Base-by-base conservation (phyloP, 192 early-diverging fungal genomes). In the Linnemannia schmuckeri region DNA sequence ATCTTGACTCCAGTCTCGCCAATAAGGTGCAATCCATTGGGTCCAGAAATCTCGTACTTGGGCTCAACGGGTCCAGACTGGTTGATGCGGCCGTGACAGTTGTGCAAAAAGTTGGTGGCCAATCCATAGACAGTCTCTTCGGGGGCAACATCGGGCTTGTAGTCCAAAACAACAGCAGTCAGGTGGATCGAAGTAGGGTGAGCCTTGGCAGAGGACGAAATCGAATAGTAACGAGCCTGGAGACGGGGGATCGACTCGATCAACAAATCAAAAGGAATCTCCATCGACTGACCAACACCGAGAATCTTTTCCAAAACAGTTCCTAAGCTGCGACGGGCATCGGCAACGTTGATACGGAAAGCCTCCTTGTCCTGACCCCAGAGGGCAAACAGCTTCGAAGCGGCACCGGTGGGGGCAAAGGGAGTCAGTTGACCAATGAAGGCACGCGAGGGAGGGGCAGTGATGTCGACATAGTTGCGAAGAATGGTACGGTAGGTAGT, bases 181-280 rank as follows among this genome's bases (percentile, higher is more conserved):
- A 98, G 90, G 74, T 92, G 90, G 55, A 97, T 95, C 18, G 88
- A 83, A n/a, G 91, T 94, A 35, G 97, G 97, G 52, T 92, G 85
- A 42, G 94, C 93, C 76, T 93, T 95, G 66, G 96, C 90, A 22
- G 96, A 96, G 17, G 97, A 98, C n/a, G 97, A 98, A 57, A 99
- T 99, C 52, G 97, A 98, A 88, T 99, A 99, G 90, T 98, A 97
- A 27, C 99, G 96, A 27, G 96, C 92, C 80, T 95, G 94, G 52
- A 98, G 92, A 46, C 96, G 95, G 66, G 95, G 92, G 24, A 97
- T 91, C 18, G 95, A 91, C 85, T 98, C 95, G 61, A 99, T 91
- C 44, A 97, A 90, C 35, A 96, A 91, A 78, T 94, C 94, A 74
- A 97, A 91, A 0, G 99, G 99, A 80, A 98, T 91, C 33, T 91